These are phyloP conservation scores for Boletus pseudo-olivaceus DNA, from an alignment of 768 basidiomycete genomes.

Conservation along the genomic window DNA sequence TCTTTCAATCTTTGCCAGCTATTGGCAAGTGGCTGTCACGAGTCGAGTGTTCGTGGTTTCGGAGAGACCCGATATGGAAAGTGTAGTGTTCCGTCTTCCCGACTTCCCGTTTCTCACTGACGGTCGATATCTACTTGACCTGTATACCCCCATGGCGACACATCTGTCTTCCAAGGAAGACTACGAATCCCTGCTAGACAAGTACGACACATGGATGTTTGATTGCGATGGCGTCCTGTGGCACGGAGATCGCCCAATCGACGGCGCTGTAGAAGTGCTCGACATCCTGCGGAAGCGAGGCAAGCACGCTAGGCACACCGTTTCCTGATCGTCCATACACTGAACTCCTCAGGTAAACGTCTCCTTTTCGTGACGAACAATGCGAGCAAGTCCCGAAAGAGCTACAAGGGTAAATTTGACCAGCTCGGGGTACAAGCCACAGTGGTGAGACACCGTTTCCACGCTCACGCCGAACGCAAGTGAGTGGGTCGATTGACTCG, in stretches of 20 bases:
- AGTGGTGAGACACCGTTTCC: constrained; percentile 54
- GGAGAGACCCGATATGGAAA: constrained; percentile 23
- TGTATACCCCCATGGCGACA: constrained; percentile 22
- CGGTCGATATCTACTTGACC: constrained; percentile 10
- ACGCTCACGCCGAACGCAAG: background rate
- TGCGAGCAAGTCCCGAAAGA: constrained; percentile 85
- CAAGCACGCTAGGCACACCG: constrained; percentile 36
- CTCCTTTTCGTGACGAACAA: constrained; percentile 97
- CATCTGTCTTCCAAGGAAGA: constrained; percentile 37
- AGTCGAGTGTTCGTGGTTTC: background rate
- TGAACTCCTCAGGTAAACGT: constrained; percentile 54
- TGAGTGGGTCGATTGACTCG: background rate
- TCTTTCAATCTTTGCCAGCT: background rate
- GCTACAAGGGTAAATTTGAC: constrained; percentile 91
- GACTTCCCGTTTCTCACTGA: background rate
- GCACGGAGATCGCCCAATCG: constrained; percentile 76
- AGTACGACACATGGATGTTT: constrained; percentile 92
- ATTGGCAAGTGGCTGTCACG: background rate
- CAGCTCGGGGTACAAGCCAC: constrained; percentile 79
- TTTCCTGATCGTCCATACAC: constrained; percentile 4
- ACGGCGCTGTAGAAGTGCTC: constrained; percentile 76
- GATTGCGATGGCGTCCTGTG: constrained; percentile 97
- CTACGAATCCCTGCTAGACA: constrained; percentile 48
- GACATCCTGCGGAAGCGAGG: constrained; percentile 66
- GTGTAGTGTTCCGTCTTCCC: constrained; percentile 14